Evolutionary conservation across 257 asterid species (phyloP).

Genomic region (Marsdenia floribunda): DNA sequence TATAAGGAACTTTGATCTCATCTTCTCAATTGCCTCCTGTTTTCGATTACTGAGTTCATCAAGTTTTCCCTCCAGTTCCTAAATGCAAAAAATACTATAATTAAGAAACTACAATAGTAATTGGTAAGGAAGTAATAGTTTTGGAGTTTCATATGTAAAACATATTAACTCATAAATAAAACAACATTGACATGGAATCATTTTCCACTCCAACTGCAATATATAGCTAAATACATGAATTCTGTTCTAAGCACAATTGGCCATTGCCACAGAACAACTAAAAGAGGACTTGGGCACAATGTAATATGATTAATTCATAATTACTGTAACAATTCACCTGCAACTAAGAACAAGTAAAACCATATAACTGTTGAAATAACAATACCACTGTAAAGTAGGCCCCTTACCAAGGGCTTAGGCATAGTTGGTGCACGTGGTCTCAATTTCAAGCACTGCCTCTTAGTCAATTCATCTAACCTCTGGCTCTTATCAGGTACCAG

Average conservation of each 20-base stretch:
- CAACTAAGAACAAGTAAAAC: background rate
- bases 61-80: slow-evolving; percentile 54
- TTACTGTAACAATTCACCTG: background rate
- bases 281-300: background rate
- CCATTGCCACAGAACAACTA: too few relatives aligned
- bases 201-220: background rate
- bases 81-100: slow-evolving; percentile 5
- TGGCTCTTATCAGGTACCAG: slow-evolving; percentile 68
- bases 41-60: slow-evolving; percentile 41
- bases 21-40: slow-evolving; percentile 38
- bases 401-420: slow-evolving; percentile 61
- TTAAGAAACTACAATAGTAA: background rate
- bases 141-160: background rate
- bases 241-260: background rate
- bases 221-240: background rate
- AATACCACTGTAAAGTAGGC: background rate
- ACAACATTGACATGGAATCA: background rate
- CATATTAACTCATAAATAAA: background rate
- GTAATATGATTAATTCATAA: background rate
- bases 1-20: slow-evolving; percentile 34
- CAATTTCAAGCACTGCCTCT: slow-evolving; percentile 72
- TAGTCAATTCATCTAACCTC: slow-evolving; percentile 78
- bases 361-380: background rate
- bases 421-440: slow-evolving; percentile 68
- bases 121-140: background rate